Conservation (phyloP, 1,284 basidiomycete genomes). For the Ceratobasidium sp. region DNA sequence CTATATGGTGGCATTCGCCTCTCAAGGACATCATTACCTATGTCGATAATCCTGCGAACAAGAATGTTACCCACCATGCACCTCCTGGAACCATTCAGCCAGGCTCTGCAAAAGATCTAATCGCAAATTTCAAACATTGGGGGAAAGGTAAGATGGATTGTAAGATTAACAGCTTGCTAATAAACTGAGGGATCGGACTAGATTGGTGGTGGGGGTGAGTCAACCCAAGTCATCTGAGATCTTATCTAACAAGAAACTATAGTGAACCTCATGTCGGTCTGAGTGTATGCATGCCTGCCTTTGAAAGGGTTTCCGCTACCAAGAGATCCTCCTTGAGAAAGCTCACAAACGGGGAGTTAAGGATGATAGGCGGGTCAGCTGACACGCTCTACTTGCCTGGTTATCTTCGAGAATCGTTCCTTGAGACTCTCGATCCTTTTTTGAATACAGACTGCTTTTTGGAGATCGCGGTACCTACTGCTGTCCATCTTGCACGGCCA, state of each 20-base stretch:
- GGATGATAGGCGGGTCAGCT: conserved; percentile 58
- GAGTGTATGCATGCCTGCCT: conserved; percentile 55
- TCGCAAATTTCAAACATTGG: conserved; percentile 35
- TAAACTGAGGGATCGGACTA: not conserved
- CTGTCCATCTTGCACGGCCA: conserved; percentile 55
- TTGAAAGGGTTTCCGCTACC: conserved; percentile 49
- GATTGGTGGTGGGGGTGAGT: conserved; percentile 42
- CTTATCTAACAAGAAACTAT: not conserved
- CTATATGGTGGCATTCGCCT: conserved; percentile 57
- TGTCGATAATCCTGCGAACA: conserved; percentile 38
- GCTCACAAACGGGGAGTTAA: conserved; percentile 50
- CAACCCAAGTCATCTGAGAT: no score
- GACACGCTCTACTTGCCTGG: conserved; percentile 61
- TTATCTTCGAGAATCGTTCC: conserved; percentile 52
- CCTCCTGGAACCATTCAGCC: conserved; percentile 39
- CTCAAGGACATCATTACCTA: conserved; percentile 30
- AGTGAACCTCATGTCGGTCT: conserved; percentile 54
- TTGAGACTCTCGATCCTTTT: conserved; percentile 55
- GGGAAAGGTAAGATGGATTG: conserved; percentile 7
- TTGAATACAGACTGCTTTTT: conserved; percentile 59
- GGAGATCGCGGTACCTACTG: conserved; percentile 59
- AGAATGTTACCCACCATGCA: conserved; percentile 33
- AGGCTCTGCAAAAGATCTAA: conserved; percentile 30
- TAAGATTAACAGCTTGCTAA: not conserved
- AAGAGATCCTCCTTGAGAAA: conserved; percentile 53